Conservation (phyloP, 2,329 filamentous ascomycete genomes). For the Xylariaceae sp. region DNA sequence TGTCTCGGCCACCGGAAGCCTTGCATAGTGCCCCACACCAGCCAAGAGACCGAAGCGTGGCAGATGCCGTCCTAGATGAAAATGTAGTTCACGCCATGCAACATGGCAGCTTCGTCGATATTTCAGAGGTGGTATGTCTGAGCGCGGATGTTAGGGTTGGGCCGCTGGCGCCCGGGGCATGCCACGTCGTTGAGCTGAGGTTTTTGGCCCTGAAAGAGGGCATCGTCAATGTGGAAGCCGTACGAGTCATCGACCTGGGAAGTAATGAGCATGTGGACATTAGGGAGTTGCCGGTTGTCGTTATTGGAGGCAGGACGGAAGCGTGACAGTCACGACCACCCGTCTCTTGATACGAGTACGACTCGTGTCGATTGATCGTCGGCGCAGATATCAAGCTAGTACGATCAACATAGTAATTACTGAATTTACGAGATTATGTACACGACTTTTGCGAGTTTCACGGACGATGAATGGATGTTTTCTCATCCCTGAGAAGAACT, state of each 20-base stretch:
- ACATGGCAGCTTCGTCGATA: constrained; percentile 63
- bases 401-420: background rate
- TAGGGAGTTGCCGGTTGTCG: constrained; percentile 70
- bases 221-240: constrained; percentile 69
- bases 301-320: constrained; percentile 47
- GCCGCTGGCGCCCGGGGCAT: constrained; percentile 70
- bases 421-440: background rate
- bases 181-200: constrained; percentile 72
- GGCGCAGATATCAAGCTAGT: background rate
- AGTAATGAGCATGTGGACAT: constrained; percentile 79
- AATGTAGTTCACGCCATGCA: constrained; percentile 73
- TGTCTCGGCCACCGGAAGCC: constrained; percentile 42
- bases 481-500: too few species aligned
- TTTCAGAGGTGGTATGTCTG: constrained; percentile 71
- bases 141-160: constrained; percentile 76
- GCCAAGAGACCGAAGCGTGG: constrained; percentile 45
- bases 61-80: constrained; percentile 72
- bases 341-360: background rate
- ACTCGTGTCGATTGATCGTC: too few species aligned
- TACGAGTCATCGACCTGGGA: constrained; percentile 72
- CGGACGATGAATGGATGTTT: too few species aligned
- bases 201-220: constrained; percentile 71
- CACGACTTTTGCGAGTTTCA: too few species aligned
- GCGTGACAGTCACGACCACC: background rate
- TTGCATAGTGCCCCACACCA: constrained; percentile 19